Evolutionary conservation across 768 basidiomycete species (phyloP), one percentile per base, ranked within the genome.

Genomic region (Phaeotremella fagi): DNA sequence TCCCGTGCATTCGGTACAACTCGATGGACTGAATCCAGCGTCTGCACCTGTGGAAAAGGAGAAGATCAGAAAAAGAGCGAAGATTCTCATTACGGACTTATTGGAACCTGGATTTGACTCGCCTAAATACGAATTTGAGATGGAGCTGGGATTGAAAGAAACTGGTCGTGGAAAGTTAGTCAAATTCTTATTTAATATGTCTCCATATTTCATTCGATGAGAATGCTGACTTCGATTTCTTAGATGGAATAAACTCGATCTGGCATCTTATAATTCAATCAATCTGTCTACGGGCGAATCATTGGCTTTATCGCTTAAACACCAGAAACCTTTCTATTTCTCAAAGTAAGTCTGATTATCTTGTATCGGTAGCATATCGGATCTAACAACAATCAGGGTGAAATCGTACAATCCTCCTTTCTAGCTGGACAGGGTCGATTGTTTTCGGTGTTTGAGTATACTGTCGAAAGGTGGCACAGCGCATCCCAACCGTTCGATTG

Each of bases 291-390:
- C 80, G 16, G 89, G 87, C 2, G 89, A 90, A 68, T 77, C 80
- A 12, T 70, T 80, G 9, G 82, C 85, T 16, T 76, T 94, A 25
- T 77, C 82, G 9, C 75, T 91, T 61, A 88, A 87, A 67, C 83
- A 90, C 60, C 88, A 90, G 70, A 80, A 87, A 50, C 82, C 89
- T n/a, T 94, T 88, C 72, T 91, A 87, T 84, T 95, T 95, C 75
- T 91, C 89, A 36, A 90, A 87, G 74, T 61, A 80, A 80, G 68
- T 89, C 20, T n/a, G n/a, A n/a, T n/a, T n/a, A n/a, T n/a, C n/a
- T n/a, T n/a, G n/a, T n/a, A n/a, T n/a, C n/a, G n/a, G n/a, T n/a
- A n/a, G n/a, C n/a, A n/a, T n/a, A n/a, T n/a, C n/a, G n/a, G n/a
- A n/a, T n/a, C n/a, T n/a, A n/a, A n/a, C n/a, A n/a, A n/a, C n/a